Percentiles rank a stretch among this genome's conserved stretches.
These are phyloP conservation scores for Dysphania ambrosioides DNA, from an alignment of 148 eudicot genomes.

Conservation along the genomic window DNA sequence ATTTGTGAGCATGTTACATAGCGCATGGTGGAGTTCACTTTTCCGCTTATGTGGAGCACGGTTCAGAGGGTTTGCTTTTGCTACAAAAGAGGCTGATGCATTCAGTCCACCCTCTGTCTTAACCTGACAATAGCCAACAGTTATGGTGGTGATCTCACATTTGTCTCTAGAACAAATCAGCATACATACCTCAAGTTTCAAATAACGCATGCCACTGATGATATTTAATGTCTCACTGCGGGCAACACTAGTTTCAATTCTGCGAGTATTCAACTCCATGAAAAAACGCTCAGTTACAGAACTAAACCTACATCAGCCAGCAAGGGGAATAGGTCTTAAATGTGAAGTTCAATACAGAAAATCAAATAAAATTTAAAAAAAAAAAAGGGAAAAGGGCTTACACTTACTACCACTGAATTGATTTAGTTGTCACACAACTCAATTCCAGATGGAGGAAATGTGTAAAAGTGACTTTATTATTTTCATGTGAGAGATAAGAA, in stretches of 20 bases:
- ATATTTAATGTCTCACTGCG: constrained; percentile 94
- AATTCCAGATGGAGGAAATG: no score
- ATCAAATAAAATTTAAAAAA: no score
- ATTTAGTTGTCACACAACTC: no score
- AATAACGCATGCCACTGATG: constrained; percentile 95
- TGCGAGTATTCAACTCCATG: constrained; percentile 96
- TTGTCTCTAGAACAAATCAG: constrained; percentile 4
- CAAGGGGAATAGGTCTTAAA: not conserved
- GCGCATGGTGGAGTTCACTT: constrained; percentile 96
- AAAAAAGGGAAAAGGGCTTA: no score
- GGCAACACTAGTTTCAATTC: constrained; percentile 84
- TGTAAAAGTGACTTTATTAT: no score
- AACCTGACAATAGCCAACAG: constrained; percentile 51
- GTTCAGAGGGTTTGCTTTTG: constrained; percentile 92
- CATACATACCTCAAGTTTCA: constrained; percentile 93
- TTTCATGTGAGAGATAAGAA: no score
- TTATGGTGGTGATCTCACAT: constrained; percentile 21
- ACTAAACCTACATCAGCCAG: constrained; percentile 59
- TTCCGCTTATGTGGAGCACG: constrained; percentile 96
- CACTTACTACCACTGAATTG: no score
- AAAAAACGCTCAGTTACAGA: constrained; percentile 98
- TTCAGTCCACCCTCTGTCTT: constrained; percentile 95
- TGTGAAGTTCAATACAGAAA: not conserved
- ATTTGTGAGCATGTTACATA: constrained; percentile 96
- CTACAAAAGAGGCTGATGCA: constrained; percentile 99